A percentile compares a stretch with the other conserved stretches of the same genome.
Conservation (phyloP, 176 grass and related monocot species). For the Hyparrhenia diplandra region DNA sequence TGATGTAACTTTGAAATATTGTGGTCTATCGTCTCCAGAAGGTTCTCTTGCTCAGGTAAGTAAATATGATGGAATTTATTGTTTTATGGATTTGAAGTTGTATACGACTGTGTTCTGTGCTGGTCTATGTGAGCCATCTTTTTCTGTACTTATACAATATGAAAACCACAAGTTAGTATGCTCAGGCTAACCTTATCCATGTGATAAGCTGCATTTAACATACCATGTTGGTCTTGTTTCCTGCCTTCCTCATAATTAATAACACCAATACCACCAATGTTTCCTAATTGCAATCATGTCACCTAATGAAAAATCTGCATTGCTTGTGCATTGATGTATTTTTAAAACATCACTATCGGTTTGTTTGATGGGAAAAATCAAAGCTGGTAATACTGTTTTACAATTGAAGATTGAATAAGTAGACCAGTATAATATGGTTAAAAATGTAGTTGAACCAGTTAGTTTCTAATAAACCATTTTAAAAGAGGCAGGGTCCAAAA, state of each 20-base stretch:
- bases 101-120: background rate
- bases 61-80: conserved; percentile 16
- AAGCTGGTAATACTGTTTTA: background rate
- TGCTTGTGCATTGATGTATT: background rate
- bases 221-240: background rate
- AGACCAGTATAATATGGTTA: background rate
- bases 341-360: background rate
- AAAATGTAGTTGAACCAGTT: background rate
- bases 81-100: background rate
- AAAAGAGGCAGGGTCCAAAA: background rate
- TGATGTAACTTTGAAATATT: conserved; percentile 79
- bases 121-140: background rate
- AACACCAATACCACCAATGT: background rate
- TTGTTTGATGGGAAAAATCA: background rate
- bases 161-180: background rate
- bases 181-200: background rate
- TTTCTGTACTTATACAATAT: background rate
- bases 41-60: conserved; percentile 85
- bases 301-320: background rate
- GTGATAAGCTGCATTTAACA: background rate
- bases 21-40: conserved; percentile 92
- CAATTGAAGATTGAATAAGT: background rate
- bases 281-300: background rate
- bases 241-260: background rate
- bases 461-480: background rate